Evolutionary conservation across 2,329 filamentous ascomycete genomes (phyloP).

Genomic region (Byssothecium circinans): DNA sequence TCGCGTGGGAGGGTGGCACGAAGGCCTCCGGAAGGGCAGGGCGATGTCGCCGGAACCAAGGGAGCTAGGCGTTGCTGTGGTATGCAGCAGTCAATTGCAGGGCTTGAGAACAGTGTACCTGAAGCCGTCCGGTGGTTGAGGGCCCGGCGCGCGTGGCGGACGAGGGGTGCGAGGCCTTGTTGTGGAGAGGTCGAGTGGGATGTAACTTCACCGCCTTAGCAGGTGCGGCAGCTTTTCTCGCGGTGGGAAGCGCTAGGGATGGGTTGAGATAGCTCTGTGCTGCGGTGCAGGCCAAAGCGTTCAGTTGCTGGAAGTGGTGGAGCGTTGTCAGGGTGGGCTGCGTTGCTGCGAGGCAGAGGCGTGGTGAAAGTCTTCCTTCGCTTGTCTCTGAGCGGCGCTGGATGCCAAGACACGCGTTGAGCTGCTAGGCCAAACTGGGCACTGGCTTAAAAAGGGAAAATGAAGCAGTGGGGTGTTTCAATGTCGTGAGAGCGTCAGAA

Average conservation of each 20-base stretch:
- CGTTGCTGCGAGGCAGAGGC: conserved; percentile 24
- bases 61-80: conserved; percentile 32
- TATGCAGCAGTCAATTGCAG: conserved; percentile 32
- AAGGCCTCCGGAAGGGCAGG: conserved; percentile 45
- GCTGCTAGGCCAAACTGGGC: conserved; percentile 7
- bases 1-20: conserved; percentile 40
- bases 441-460: conserved; percentile 6
- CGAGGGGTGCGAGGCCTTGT: conserved; percentile 36
- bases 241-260: conserved; percentile 18
- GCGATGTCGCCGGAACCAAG: conserved; percentile 38
- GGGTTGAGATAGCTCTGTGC: conserved; percentile 17
- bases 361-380: conserved; percentile 7
- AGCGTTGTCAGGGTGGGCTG: conserved; percentile 26
- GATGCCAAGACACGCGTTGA: neutral
- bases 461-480: neutral
- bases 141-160: conserved; percentile 32
- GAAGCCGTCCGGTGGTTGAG: conserved; percentile 31
- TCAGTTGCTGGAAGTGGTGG: conserved; percentile 10
- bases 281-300: conserved; percentile 26
- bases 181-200: conserved; percentile 40
- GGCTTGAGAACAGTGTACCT: conserved; percentile 28
- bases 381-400: conserved; percentile 23
- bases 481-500: neutral
- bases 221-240: conserved; percentile 19
- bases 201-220: conserved; percentile 45